Evolutionary conservation across 1,284 basidiomycete species (phyloP).

Genomic region (Garcileccinum viscosum): DNA sequence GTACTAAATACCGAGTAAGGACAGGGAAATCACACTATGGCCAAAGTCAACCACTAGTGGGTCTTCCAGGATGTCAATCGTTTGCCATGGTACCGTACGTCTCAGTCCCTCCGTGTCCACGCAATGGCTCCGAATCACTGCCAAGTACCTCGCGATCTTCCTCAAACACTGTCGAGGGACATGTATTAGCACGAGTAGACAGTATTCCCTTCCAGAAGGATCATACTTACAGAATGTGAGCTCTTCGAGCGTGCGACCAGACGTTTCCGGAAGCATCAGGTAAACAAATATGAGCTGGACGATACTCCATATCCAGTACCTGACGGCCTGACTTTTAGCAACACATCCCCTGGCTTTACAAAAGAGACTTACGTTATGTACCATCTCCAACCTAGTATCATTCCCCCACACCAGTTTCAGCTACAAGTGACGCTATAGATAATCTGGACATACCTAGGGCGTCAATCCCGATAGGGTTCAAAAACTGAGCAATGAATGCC

Average conservation of each 20-base stretch:
- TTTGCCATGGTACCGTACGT: background rate
- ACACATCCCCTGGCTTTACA: background rate
- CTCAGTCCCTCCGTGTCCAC: background rate
- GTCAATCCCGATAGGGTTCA: slow-evolving; percentile 26
- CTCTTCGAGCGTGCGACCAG: background rate
- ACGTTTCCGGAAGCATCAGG: background rate
- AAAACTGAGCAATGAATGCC: slow-evolving; percentile 16
- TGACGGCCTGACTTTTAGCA: background rate
- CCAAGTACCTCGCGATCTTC: background rate
- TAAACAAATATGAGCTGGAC: background rate
- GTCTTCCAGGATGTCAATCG: background rate
- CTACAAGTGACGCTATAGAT: background rate
- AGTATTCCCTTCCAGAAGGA: background rate
- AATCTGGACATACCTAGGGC: slow-evolving; percentile 16
- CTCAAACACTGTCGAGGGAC: background rate
- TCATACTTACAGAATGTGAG: background rate
- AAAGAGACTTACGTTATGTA: background rate
- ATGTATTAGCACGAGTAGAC: background rate
- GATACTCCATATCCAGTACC: background rate
- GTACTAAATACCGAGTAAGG: background rate
- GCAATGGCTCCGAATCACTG: background rate
- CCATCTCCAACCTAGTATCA: background rate
- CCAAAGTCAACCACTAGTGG: background rate
- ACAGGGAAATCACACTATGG: background rate
- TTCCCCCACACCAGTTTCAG: background rate